Evolutionary conservation across 2,329 filamentous ascomycete species (phyloP).

Genomic region (Zymoseptoria tritici): DNA sequence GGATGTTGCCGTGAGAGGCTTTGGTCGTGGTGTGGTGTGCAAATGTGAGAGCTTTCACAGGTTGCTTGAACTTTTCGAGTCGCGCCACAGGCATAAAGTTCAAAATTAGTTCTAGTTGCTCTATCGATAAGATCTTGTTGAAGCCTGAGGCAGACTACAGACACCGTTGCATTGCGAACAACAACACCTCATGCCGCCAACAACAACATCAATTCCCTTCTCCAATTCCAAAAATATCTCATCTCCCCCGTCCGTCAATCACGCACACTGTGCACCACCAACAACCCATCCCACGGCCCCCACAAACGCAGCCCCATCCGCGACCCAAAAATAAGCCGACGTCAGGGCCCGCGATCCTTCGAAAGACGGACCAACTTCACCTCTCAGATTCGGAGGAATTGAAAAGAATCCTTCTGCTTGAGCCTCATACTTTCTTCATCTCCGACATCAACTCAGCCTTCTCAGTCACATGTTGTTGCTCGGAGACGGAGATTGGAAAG

Average conservation of each 20-base stretch:
- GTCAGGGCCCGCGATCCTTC: background rate
- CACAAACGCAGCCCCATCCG: background rate
- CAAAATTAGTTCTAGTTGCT: too few relatives aligned
- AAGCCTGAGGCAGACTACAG: background rate
- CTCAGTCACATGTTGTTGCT: background rate
- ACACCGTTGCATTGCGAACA: too few relatives aligned
- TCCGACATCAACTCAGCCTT: background rate
- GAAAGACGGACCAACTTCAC: background rate
- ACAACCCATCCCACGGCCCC: background rate
- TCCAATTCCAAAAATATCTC: background rate
- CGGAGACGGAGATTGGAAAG: background rate
- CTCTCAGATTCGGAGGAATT: background rate
- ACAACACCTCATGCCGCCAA: background rate
- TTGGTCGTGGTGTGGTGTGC: background rate
- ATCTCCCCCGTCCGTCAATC: background rate
- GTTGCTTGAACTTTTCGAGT: background rate
- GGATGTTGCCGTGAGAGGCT: background rate
- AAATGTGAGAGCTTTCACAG: background rate
- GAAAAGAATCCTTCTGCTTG: background rate
- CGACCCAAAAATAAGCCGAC: background rate
- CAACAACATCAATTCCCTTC: background rate
- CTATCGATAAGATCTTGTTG: background rate
- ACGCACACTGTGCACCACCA: background rate
- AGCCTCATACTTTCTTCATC: background rate
- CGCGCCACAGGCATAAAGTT: background rate